Conservation (phyloP, 495 filamentous ascomycete genomes). For the Penicillium canariense region DNA sequence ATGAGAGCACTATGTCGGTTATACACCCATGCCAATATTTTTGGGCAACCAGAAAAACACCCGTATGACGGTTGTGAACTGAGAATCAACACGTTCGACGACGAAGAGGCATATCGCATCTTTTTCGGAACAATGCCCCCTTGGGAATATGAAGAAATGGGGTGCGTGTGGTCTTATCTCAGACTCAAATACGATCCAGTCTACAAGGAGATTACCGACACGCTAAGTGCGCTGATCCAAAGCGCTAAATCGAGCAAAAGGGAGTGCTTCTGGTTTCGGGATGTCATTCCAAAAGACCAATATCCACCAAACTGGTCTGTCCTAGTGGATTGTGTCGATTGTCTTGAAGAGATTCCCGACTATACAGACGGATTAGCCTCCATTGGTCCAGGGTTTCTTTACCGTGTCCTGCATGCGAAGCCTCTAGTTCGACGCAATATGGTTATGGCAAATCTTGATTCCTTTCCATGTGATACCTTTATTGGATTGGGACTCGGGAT, state of each 20-base stretch:
- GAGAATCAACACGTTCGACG: too few relatives aligned
- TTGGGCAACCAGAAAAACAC: constrained; percentile 4
- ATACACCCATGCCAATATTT: constrained; percentile 12
- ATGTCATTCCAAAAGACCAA: constrained; percentile 8
- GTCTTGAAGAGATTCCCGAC: background rate
- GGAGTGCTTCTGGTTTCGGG: background rate
- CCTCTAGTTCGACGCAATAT: constrained; percentile 13
- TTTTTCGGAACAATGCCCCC: constrained; percentile 19
- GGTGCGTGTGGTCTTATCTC: constrained; percentile 12
- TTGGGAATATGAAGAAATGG: constrained; percentile 23
- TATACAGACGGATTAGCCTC: background rate
- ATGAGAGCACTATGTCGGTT: constrained; percentile 22
- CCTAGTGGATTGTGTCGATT: constrained; percentile 5
- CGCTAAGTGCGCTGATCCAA: too few relatives aligned
- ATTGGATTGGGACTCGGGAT: background rate
- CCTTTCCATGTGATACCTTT: background rate
- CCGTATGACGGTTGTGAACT: background rate
- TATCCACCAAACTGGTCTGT: constrained; percentile 6
- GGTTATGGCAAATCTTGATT: constrained; percentile 5
- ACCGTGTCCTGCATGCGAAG: constrained; percentile 9
- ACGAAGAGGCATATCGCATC: constrained; percentile 5
- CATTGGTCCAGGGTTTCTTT: constrained; percentile 12
- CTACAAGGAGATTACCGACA: constrained; percentile 11
- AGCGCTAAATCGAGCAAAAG: constrained; percentile 6
- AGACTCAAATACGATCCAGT: constrained; percentile 3